Percentiles rank a stretch among this genome's conserved stretches.
phyloP scores from a whole-genome alignment of 139 green algal genomes.

The Chlorella sp. region DNA sequence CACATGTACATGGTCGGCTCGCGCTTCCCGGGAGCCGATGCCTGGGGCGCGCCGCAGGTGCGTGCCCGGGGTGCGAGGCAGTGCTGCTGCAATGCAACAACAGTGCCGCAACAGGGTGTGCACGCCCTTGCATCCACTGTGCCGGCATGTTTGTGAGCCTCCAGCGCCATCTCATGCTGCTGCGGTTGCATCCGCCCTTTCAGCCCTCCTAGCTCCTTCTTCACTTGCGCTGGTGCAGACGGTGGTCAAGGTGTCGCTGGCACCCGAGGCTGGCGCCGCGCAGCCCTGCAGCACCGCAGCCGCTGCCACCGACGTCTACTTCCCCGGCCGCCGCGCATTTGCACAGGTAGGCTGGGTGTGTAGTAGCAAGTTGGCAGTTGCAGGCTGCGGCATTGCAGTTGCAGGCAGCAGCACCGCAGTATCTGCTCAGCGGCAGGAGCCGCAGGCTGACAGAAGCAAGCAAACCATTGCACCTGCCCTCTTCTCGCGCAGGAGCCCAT shows the following conservation, averaged over 20 bases:
- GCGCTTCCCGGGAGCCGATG: not conserved
- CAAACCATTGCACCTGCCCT: too few species aligned
- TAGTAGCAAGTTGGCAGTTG: too few species aligned
- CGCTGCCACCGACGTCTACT: conserved; percentile 38
- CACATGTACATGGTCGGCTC: conserved; percentile 34
- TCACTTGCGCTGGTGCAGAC: conserved; percentile 1
- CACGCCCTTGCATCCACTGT: too few species aligned
- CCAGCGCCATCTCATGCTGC: too few species aligned
- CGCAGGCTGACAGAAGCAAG: too few species aligned
- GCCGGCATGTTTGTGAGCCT: too few species aligned
- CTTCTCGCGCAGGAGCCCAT: conserved; percentile 48
- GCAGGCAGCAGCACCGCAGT: too few species aligned
- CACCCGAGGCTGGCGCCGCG: conserved; percentile 5
- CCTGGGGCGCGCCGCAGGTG: conserved; percentile 43
- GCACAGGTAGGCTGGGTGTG: not conserved
- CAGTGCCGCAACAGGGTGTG: too few species aligned
- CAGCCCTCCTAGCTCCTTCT: not conserved
- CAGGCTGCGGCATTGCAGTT: too few species aligned
- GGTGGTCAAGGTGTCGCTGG: conserved; percentile 47
- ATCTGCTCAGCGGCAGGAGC: too few species aligned
- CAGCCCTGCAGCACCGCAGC: not conserved
- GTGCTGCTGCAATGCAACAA: not conserved
- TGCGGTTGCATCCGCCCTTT: not conserved
- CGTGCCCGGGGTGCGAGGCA: not conserved
- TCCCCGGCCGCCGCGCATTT: conserved; percentile 12